A percentile compares a stretch with the other conserved stretches of the same genome.
These are phyloP conservation scores for Citrus mangshanensis DNA, from an alignment of 345 rosid species.

Conservation along the genomic window DNA sequence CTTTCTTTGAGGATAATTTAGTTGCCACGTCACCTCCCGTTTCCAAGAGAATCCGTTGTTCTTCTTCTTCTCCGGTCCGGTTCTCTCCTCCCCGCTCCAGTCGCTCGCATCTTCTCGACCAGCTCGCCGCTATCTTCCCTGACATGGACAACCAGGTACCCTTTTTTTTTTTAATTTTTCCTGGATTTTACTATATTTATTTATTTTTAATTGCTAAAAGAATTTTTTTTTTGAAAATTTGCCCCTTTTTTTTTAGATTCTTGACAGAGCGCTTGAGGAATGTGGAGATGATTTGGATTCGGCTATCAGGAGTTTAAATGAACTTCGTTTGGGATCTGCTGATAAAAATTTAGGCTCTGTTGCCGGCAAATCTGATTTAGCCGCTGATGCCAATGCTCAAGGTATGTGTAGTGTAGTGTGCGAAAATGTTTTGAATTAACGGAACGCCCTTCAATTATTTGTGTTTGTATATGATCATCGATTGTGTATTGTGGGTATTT, in stretches of 20 bases:
- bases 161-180: not conserved
- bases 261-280: slow-evolving; percentile 72
- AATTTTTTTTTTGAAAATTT: not conserved
- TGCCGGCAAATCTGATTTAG: slow-evolving; percentile 26
- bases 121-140: slow-evolving; percentile 60
- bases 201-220: not conserved
- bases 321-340: slow-evolving; percentile 76
- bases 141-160: slow-evolving; percentile 76
- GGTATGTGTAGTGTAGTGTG: slow-evolving; percentile 28
- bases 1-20: slow-evolving; percentile 75
- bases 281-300: slow-evolving; percentile 87
- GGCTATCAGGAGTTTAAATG: slow-evolving; percentile 76
- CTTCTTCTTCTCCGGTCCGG: slow-evolving; percentile 55
- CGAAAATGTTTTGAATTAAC: not conserved
- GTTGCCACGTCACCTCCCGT: slow-evolving; percentile 48
- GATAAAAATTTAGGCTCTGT: slow-evolving; percentile 24
- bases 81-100: slow-evolving; percentile 47
- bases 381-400: slow-evolving; percentile 35
- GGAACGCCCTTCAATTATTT: not conserved
- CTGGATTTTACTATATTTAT: not conserved
- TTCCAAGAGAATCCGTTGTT: slow-evolving; percentile 65
- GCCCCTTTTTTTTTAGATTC: slow-evolving; percentile 37
- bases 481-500: not conserved
- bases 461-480: not conserved
- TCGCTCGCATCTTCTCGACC: slow-evolving; percentile 36